Conservation (phyloP, 192 early-diverging fungal species). For the Allomyces macrogynus region DNA sequence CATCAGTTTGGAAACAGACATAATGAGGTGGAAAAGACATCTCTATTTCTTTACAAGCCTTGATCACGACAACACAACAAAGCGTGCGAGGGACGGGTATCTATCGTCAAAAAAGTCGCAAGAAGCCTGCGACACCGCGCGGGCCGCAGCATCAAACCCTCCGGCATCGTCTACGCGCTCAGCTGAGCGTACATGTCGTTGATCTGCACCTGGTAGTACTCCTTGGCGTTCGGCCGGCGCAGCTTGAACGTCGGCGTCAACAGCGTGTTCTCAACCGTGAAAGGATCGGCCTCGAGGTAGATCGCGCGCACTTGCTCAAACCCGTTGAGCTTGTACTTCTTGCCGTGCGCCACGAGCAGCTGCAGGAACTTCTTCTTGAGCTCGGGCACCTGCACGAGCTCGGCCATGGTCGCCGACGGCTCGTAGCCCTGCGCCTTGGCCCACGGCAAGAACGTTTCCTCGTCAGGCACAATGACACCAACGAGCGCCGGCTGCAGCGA, state of each 20-base stretch:
- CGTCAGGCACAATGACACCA: constrained; percentile 66
- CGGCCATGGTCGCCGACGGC: constrained; percentile 17
- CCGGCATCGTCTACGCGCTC: constrained; percentile 1
- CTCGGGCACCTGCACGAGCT: constrained; percentile 22
- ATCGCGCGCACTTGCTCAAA: constrained; percentile 70
- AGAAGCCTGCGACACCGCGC: too few species aligned
- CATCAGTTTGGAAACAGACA: too few species aligned
- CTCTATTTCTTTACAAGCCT: not conserved
- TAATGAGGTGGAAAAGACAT: too few species aligned
- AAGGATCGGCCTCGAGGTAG: constrained; percentile 45
- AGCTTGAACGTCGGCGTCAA: constrained; percentile 89
- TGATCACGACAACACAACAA: not conserved
- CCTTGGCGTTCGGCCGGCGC: constrained; percentile 57
- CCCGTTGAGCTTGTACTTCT: constrained; percentile 55
- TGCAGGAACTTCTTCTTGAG: constrained; percentile 38
- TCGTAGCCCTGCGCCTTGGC: constrained; percentile 19
- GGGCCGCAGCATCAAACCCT: too few species aligned
- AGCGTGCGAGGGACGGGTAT: not conserved
- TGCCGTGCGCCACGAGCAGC: constrained; percentile 33
- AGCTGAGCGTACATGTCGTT: constrained; percentile 45
- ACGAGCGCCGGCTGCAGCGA: constrained; percentile 70
- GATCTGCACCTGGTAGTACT: constrained; percentile 42
- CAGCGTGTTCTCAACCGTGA: constrained; percentile 57
- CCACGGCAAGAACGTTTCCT: constrained; percentile 45
- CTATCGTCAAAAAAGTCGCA: not conserved